Conservation (phyloP, 192 early-diverging fungal genomes). For the Spinellus fusiger region DNA sequence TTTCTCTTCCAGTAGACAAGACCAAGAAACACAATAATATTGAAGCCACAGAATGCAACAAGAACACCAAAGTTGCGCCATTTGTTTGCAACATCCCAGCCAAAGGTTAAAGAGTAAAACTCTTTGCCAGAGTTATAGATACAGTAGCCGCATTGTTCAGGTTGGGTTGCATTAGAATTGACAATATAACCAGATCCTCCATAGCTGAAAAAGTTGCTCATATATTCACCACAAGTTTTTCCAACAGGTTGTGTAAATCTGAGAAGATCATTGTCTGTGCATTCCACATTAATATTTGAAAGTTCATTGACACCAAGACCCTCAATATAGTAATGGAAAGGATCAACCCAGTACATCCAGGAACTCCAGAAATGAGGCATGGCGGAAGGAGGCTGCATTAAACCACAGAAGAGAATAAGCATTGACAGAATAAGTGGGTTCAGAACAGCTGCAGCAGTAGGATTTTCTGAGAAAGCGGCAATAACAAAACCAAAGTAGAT, state of each 20-base stretch:
- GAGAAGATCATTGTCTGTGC: slow-evolving; percentile 45
- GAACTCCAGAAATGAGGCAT: slow-evolving; percentile 66
- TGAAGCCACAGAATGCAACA: slow-evolving; percentile 53
- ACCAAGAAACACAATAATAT: slow-evolving; percentile 39
- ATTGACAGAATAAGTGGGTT: slow-evolving; percentile 64
- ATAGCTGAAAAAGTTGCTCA: slow-evolving; percentile 5
- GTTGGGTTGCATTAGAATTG: slow-evolving; percentile 1
- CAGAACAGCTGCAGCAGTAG: slow-evolving; percentile 51
- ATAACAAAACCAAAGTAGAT: slow-evolving; percentile 67
- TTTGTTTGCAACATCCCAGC: slow-evolving; percentile 49
- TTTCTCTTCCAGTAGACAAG: slow-evolving; percentile 38
- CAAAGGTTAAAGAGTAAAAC: slow-evolving; percentile 37
- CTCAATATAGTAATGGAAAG: slow-evolving; percentile 63
- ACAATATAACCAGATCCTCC: not conserved
- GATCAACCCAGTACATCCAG: slow-evolving; percentile 66
- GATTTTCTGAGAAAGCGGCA: slow-evolving; percentile 56
- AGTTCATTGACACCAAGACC: slow-evolving; percentile 54
- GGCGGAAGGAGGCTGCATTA: slow-evolving; percentile 51
- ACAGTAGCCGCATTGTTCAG: slow-evolving; percentile 57
- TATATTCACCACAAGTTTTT: slow-evolving; percentile 55
- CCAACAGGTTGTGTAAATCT: slow-evolving; percentile 46
- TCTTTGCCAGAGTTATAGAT: slow-evolving; percentile 48
- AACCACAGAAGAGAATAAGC: slow-evolving; percentile 65
- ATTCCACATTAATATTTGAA: slow-evolving; percentile 41
- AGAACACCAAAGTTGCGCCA: slow-evolving; percentile 72